phyloP scores from a whole-genome alignment of 2,329 filamentous ascomycete genomes.

The Oidium heveae region DNA sequence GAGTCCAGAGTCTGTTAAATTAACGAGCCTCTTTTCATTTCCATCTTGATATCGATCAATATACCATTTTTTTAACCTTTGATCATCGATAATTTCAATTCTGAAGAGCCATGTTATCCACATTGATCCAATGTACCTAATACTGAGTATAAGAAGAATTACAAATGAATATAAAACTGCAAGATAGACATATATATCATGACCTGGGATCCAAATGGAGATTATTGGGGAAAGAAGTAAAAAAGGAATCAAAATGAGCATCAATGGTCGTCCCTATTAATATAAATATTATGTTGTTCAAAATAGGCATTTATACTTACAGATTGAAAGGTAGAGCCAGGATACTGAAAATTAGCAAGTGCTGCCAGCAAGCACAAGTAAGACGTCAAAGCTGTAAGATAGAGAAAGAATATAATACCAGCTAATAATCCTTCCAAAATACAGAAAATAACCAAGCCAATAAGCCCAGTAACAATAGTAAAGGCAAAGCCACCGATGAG shows the following conservation, averaged over 20 bases:
- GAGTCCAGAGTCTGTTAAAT: constrained; percentile 5
- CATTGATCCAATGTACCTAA: constrained; percentile 2
- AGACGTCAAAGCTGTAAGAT: constrained; percentile 4
- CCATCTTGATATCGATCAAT: constrained; percentile 3
- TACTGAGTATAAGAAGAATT: constrained; percentile 2
- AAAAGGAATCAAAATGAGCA: constrained; percentile 4
- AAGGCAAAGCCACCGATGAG: constrained; percentile 5
- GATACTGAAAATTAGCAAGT: constrained; percentile 5
- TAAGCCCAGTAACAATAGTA: constrained; percentile 2
- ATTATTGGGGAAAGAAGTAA: constrained; percentile 5
- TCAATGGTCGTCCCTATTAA: constrained; percentile 2
- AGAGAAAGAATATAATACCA: constrained; percentile 5
- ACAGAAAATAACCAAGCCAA: constrained; percentile 2
- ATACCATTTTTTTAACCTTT: constrained; percentile 3
- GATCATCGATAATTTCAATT: constrained; percentile 3
- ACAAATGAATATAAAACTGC: constrained; percentile 4
- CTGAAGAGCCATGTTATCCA: constrained; percentile 4
- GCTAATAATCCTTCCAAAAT: constrained; percentile 1
- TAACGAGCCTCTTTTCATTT: constrained; percentile 2
- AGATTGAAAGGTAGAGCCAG: constrained; percentile 5
- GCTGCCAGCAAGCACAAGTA: constrained; percentile 4
- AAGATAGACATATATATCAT: constrained; percentile 4
- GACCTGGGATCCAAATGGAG: constrained; percentile 2
- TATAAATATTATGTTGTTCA: not conserved
- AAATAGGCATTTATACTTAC: not conserved